Conservation (phyloP, 768 basidiomycete genomes). For the Harrya chromipes region DNA sequence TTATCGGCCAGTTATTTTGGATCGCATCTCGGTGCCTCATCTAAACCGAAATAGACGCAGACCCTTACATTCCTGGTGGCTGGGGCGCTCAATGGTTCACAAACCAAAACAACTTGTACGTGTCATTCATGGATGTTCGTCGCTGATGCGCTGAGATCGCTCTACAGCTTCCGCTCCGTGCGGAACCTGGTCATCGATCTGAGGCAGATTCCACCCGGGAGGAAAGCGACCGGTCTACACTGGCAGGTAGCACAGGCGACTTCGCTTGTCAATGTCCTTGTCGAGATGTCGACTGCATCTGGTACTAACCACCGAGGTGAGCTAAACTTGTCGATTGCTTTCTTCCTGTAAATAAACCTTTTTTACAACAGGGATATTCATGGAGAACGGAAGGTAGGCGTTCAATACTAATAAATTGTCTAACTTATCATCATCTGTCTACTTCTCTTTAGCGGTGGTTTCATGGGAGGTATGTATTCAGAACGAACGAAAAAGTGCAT, state of each 20-base stretch:
- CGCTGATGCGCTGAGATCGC: slow-evolving; percentile 1
- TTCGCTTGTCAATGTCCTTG: slow-evolving; percentile 65
- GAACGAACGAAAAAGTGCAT: background rate
- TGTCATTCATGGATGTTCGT: background rate
- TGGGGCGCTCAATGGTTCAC: slow-evolving; percentile 22
- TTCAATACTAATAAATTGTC: background rate
- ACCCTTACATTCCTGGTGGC: slow-evolving; percentile 66
- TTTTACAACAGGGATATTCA: slow-evolving; percentile 46
- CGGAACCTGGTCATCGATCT: slow-evolving; percentile 75
- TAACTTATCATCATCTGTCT: background rate
- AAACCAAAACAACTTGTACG: slow-evolving; percentile 24
- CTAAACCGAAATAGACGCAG: slow-evolving; percentile 45
- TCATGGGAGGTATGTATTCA: slow-evolving; percentile 49
- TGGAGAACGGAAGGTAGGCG: slow-evolving; percentile 65
- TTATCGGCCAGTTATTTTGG: slow-evolving; percentile 51
- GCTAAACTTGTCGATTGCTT: background rate
- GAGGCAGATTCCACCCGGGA: slow-evolving; percentile 47
- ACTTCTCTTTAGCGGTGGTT: slow-evolving; percentile 35
- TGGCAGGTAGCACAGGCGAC: slow-evolving; percentile 84
- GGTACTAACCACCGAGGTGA: slow-evolving; percentile 66
- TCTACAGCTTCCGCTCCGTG: slow-evolving; percentile 58
- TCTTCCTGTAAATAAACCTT: background rate
- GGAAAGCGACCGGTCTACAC: slow-evolving; percentile 63
- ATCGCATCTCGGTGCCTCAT: background rate
- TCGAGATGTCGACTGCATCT: slow-evolving; percentile 64